A percentile compares a stretch with the other conserved stretches of the same genome.
phyloP scores from a whole-genome alignment of 345 rosid species.

The Psidium guajava region DNA sequence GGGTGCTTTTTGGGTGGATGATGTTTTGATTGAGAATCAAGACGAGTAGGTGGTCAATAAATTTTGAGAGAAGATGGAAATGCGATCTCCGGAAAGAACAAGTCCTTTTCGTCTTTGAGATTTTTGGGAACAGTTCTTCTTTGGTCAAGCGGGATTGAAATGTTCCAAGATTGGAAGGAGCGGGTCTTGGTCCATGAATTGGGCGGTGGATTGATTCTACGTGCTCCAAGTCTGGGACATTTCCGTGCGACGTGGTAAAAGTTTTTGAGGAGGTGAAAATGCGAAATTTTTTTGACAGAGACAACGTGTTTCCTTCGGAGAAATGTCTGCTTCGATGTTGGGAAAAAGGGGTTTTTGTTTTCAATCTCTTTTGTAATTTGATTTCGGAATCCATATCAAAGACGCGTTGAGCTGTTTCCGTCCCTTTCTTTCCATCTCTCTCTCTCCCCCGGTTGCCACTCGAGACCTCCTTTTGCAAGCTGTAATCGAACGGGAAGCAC shows the following conservation, averaged over 20 bases:
- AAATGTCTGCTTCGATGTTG: not conserved
- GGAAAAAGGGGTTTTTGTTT: not conserved
- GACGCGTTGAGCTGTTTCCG: constrained; percentile 75
- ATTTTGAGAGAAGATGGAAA: not conserved
- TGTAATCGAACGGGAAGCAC: constrained; percentile 25
- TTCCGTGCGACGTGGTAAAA: not conserved
- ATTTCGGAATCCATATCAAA: constrained; percentile 10
- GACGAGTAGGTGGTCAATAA: not conserved
- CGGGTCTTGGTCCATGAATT: not conserved
- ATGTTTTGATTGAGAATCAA: not conserved
- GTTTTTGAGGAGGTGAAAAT: not conserved
- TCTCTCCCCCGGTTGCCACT: not conserved
- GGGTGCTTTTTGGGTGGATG: not conserved
- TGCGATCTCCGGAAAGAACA: not conserved
- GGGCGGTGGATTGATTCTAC: not conserved
- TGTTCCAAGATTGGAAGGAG: not conserved
- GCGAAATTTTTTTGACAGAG: not conserved
- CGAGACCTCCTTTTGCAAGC: constrained; percentile 22
- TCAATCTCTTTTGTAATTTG: not conserved
- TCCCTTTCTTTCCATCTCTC: constrained; percentile 1
- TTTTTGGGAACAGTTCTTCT: not conserved
- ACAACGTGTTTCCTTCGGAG: not conserved
- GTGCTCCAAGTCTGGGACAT: not conserved
- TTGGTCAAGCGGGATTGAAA: not conserved
- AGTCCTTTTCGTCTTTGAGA: not conserved